phyloP scores from a whole-genome alignment of 2,329 filamentous ascomycete genomes.

The Dactylellina haptotyla region DNA sequence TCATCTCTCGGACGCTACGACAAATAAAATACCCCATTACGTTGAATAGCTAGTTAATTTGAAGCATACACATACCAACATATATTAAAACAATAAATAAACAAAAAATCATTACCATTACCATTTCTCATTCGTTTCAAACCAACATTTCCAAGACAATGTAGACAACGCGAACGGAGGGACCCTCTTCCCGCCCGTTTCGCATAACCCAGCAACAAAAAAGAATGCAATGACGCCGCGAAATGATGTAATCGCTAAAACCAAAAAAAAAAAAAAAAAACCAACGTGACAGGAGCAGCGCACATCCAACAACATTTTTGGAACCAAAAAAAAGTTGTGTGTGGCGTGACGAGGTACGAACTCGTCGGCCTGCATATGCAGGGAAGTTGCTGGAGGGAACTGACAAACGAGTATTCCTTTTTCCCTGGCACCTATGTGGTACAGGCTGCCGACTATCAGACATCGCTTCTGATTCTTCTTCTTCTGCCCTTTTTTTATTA shows the following conservation, averaged over 20 bases:
- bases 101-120: no score
- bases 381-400: neutral
- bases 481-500: no score
- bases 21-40: neutral
- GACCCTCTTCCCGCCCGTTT: no score
- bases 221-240: neutral
- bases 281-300: neutral
- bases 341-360: neutral
- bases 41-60: neutral
- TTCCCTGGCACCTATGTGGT: no score
- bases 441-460: no score
- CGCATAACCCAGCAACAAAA: no score
- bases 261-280: no score
- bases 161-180: no score
- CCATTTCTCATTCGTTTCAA: no score
- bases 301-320: neutral
- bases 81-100: neutral
- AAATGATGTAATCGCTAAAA: slow-evolving; percentile 21
- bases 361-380: neutral
- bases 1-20: neutral
- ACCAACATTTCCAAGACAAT: no score
- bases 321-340: neutral
- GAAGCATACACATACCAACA: neutral
- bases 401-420: no score
- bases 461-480: no score